A percentile compares a stretch with the other conserved stretches of the same genome.
Evolutionary conservation across 495 filamentous ascomycete genomes (phyloP).

Genomic region (Penicillium waksmanii): DNA sequence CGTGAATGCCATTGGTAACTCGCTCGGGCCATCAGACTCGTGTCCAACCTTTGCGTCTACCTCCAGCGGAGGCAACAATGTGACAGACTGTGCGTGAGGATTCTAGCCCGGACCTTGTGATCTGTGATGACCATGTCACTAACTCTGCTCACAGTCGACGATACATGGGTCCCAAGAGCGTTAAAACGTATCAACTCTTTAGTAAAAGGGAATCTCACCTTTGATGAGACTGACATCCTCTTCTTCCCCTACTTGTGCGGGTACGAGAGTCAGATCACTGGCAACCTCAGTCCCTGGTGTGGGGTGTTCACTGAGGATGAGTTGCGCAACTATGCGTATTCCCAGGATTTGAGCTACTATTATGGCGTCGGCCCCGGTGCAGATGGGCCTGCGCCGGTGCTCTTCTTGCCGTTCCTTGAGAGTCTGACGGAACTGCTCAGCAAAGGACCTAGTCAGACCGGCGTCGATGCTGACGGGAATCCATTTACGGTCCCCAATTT

Average conservation of each 20-base stretch:
- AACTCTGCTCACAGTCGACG: slow-evolving; percentile 34
- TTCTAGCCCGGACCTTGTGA: not conserved
- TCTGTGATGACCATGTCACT: slow-evolving; percentile 8
- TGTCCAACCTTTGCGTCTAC: slow-evolving; percentile 54
- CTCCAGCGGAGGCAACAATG: slow-evolving; percentile 43
- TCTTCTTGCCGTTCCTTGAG: slow-evolving; percentile 53
- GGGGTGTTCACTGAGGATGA: slow-evolving; percentile 55
- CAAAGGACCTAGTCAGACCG: slow-evolving; percentile 46
- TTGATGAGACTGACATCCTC: slow-evolving; percentile 51
- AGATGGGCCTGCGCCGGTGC: slow-evolving; percentile 45
- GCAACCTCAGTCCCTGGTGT: slow-evolving; percentile 57
- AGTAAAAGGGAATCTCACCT: slow-evolving; percentile 52
- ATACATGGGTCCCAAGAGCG: slow-evolving; percentile 55
- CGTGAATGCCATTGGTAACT: slow-evolving; percentile 50
- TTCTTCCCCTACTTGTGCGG: slow-evolving; percentile 64
- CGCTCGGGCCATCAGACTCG: slow-evolving; percentile 57
- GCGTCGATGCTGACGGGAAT: slow-evolving; percentile 41
- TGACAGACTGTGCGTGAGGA: slow-evolving; percentile 31
- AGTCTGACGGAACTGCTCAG: slow-evolving; percentile 50
- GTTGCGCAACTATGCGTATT: slow-evolving; percentile 59
- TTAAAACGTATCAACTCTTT: slow-evolving; percentile 51
- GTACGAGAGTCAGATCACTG: slow-evolving; percentile 63
- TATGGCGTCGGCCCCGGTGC: slow-evolving; percentile 59
- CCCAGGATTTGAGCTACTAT: slow-evolving; percentile 62
- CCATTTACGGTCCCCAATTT: slow-evolving; percentile 49